These are phyloP conservation scores for Emergomyces orientalis DNA, from an alignment of 2,329 filamentous ascomycete genomes.

Conservation along the genomic window DNA sequence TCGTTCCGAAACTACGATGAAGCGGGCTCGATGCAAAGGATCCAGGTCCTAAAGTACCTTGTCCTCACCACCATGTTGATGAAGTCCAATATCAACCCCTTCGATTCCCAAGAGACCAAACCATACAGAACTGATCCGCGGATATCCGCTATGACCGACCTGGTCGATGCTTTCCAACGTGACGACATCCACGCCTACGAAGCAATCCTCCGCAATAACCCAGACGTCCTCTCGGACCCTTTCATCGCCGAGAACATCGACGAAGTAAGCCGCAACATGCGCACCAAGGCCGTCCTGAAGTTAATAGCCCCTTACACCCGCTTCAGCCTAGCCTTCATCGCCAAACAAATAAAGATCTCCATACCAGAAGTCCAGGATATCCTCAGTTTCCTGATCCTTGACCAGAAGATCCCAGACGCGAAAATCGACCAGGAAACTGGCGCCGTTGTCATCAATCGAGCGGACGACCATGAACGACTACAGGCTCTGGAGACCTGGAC, in stretches of 20 bases:
- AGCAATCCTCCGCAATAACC: slow-evolving; percentile 73
- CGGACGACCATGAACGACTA: slow-evolving; percentile 60
- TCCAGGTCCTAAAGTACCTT: slow-evolving; percentile 94
- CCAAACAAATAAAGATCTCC: slow-evolving; percentile 75
- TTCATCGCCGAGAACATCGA: slow-evolving; percentile 99
- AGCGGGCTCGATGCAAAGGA: slow-evolving; percentile 88
- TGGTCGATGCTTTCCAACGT: slow-evolving; percentile 91
- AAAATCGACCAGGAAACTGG: slow-evolving; percentile 84
- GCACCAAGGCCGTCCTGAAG: slow-evolving; percentile 88
- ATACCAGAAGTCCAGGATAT: slow-evolving; percentile 88
- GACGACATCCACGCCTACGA: slow-evolving; percentile 93
- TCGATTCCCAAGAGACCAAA: slow-evolving; percentile 97
- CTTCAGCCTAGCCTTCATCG: slow-evolving; percentile 81
- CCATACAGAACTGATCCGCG: slow-evolving; percentile 93
- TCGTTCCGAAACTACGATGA: slow-evolving; percentile 99
- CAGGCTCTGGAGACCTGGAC: slow-evolving; percentile 65
- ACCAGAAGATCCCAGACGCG: slow-evolving; percentile 67
- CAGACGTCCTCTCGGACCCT: slow-evolving; percentile 78
- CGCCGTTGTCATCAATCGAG: slow-evolving; percentile 68
- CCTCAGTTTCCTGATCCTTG: slow-evolving; percentile 84
- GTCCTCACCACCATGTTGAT: slow-evolving; percentile 96
- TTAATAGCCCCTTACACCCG: slow-evolving; percentile 90
- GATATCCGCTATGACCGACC: slow-evolving; percentile 92
- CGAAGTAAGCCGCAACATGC: slow-evolving; percentile 96
- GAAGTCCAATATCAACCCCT: slow-evolving; percentile 97